Conservation (phyloP, 345 rosid genomes). For the Orychophragmus violaceus region DNA sequence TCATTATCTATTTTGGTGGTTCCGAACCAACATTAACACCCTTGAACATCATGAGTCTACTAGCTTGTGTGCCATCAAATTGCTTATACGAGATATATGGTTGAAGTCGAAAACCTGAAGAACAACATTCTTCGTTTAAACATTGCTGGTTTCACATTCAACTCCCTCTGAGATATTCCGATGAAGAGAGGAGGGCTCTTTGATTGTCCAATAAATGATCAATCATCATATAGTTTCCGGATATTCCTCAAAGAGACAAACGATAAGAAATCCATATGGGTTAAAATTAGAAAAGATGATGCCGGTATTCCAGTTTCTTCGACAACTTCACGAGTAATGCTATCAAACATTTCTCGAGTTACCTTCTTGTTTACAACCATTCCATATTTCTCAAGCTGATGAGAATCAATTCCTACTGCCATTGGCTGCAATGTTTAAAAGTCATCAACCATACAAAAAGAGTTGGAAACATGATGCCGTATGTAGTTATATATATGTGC, state of each 20-base stretch:
- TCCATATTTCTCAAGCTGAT: slow-evolving; percentile 27
- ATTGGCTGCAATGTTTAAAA: slow-evolving; percentile 48
- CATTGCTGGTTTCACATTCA: slow-evolving; percentile 77
- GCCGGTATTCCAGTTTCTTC: slow-evolving; percentile 91
- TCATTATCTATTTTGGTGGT: too few relatives aligned
- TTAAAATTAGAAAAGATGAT: slow-evolving; percentile 67
- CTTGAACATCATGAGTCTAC: too few relatives aligned
- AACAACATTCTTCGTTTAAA: too few relatives aligned
- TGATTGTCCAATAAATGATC: slow-evolving; percentile 18
- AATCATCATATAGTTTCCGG: too few relatives aligned
- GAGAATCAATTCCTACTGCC: slow-evolving; percentile 46
- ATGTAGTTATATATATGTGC: too few relatives aligned
- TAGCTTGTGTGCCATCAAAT: too few relatives aligned
- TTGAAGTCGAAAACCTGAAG: too few relatives aligned
- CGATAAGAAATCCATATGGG: not conserved
- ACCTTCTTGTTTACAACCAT: slow-evolving; percentile 53
- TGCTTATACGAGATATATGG: too few relatives aligned
- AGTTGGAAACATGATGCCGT: not conserved
- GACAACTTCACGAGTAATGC: slow-evolving; percentile 69
- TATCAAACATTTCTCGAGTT: slow-evolving; percentile 70
- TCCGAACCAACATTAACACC: too few relatives aligned
- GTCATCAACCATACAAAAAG: too few relatives aligned
- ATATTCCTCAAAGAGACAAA: not conserved
- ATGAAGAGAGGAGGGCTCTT: slow-evolving; percentile 64
- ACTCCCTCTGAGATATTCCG: slow-evolving; percentile 65